Conservation (phyloP, 2,329 filamentous ascomycete species). For the Fusarium nygamai region DNA sequence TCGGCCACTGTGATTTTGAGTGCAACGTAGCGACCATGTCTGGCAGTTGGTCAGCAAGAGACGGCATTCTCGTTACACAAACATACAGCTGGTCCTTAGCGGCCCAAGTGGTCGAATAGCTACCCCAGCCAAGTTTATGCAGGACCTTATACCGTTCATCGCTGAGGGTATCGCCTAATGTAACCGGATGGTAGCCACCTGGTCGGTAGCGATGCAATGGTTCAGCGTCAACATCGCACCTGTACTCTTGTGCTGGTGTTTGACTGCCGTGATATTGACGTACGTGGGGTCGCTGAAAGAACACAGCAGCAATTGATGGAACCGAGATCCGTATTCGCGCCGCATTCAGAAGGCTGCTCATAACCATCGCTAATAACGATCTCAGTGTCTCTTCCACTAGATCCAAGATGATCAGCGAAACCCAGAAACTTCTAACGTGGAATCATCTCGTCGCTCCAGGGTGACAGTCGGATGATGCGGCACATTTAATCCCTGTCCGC, state of each 20-base stretch:
- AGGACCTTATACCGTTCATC: constrained; percentile 53
- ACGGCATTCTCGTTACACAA: neutral
- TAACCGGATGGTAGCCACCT: constrained; percentile 55
- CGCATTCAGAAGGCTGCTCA: neutral
- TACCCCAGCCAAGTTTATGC: constrained; percentile 57
- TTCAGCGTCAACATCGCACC: constrained; percentile 26
- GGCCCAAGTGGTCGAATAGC: constrained; percentile 58
- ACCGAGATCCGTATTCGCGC: accelerated
- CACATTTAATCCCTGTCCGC: constrained; percentile 8
- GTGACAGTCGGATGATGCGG: neutral
- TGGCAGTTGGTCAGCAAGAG: neutral
- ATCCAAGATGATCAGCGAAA: neutral
- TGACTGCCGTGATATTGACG: neutral
- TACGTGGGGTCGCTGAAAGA: accelerated
- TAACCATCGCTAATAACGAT: neutral
- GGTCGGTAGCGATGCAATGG: constrained; percentile 10
- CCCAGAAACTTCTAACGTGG: neutral
- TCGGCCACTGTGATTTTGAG: constrained; percentile 21
- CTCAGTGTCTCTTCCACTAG: accelerated
- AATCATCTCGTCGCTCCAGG: neutral
- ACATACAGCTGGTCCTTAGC: constrained; percentile 46
- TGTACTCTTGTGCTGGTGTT: neutral
- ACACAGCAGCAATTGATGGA: neutral
- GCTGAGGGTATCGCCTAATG: constrained; percentile 51
- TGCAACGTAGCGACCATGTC: constrained; percentile 19